Evolutionary conservation across 192 early-diverging fungal species (phyloP), one percentile per base, ranked within the genome.

Genomic region (Coemansia sp.): DNA sequence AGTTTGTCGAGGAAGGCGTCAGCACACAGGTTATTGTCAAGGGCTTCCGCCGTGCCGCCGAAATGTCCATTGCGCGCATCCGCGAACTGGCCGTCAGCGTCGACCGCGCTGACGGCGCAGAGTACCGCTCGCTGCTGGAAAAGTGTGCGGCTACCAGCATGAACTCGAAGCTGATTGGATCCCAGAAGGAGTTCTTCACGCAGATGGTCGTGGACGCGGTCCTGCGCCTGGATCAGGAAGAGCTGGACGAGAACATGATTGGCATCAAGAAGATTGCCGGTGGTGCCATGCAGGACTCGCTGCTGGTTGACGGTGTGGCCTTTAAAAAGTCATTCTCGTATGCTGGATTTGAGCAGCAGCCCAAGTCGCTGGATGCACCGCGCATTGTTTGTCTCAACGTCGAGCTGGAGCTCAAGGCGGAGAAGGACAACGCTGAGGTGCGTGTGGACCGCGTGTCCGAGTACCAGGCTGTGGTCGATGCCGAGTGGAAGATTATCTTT

Each of bases 321-420:
- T 99, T 99, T 85, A 99, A 99, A 74, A 99, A 99, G 85, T 96
- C 95, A 12, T 99, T 99, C 76, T 92, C 94, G 21, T 97, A 99
- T 77, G 97, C 97, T 35, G 97, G 97, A 60, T 99, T 99, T 66
- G 97, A 99, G 82, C 97, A 99, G 82, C 95, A 99, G 81, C 97
- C 97, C 62, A 99, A 99, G 83, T 74, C 82, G 25, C 96, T 97
- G 76, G 86, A 88, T 65, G 85, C 89, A 75, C 97, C 95, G 62
- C 92, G 89, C 83, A 91, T 99, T 45, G 76, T 95, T 48, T 92
- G 87, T 59, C 86, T 99, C 73, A 97, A 99, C 71, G 94, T 99
- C 32, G 95, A 99, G 85, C 84, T 99, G 55, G 97, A 99, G 83
- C 83, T 99, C 64, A 99, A 97, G 87, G 97, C 97, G 43, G 97